Conservation (phyloP, 768 basidiomycete genomes). For the Pulveroboletus frians region DNA sequence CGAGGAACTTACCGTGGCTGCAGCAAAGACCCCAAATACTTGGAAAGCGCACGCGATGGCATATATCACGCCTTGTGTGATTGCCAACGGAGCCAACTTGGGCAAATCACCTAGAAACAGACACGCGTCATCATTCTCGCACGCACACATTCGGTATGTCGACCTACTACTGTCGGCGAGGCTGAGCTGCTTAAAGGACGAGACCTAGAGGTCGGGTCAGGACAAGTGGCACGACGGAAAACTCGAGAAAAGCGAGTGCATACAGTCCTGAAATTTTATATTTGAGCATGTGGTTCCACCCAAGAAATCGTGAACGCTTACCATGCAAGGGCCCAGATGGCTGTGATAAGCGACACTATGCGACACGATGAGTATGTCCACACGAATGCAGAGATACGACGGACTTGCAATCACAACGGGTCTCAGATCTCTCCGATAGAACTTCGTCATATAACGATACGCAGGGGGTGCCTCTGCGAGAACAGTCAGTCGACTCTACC, state of each 20-base stretch:
- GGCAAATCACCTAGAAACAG: slow-evolving; percentile 33
- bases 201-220: slow-evolving; percentile 40
- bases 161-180: slow-evolving; percentile 47
- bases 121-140: not conserved
- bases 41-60: slow-evolving; percentile 46
- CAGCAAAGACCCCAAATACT: slow-evolving; percentile 50
- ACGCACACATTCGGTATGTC: not conserved
- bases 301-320: slow-evolving; percentile 34
- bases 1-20: slow-evolving; percentile 40
- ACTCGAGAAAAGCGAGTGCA: not conserved
- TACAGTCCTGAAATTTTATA: slow-evolving; percentile 18
- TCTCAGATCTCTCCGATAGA: slow-evolving; percentile 54
- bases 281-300: not conserved
- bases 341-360: slow-evolving; percentile 40
- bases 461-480: slow-evolving; percentile 43
- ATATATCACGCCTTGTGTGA: too few relatives aligned
- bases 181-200: slow-evolving; percentile 52
- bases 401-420: slow-evolving; percentile 48
- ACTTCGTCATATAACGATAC: slow-evolving; percentile 53
- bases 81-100: too few relatives aligned
- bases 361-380: not conserved
- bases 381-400: slow-evolving; percentile 24
- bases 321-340: slow-evolving; percentile 61
- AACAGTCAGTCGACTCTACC: not conserved
- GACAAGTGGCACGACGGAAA: not conserved